Conservation (phyloP, 129 eudicot species). For the Pittosporum tobira region DNA sequence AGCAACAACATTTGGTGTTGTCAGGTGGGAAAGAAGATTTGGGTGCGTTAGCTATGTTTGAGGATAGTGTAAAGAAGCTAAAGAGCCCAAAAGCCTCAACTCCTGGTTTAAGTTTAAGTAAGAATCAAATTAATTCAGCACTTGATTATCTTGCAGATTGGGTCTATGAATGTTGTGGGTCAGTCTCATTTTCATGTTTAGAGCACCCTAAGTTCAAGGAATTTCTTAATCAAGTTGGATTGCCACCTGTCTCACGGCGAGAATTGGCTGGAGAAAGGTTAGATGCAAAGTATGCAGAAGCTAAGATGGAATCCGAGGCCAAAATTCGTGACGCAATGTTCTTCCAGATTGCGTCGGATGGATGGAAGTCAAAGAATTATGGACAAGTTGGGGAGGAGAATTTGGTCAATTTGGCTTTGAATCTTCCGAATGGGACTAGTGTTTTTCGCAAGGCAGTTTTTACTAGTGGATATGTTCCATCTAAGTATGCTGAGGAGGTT, state of each 20-base stretch:
- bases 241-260: constrained; percentile 46
- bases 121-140: constrained; percentile 65
- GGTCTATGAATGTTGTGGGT: constrained; percentile 83
- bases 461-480: constrained; percentile 65
- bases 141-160: constrained; percentile 67
- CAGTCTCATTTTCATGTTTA: constrained; percentile 64
- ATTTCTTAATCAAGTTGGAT: constrained; percentile 68
- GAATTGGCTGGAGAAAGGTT: constrained; percentile 64
- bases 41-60: constrained; percentile 79
- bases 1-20: constrained; percentile 39
- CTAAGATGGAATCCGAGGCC: constrained; percentile 57
- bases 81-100: constrained; percentile 72
- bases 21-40: constrained; percentile 91
- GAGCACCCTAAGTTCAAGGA: constrained; percentile 81
- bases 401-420: constrained; percentile 66
- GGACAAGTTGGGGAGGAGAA: constrained; percentile 48
- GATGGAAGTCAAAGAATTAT: constrained; percentile 53
- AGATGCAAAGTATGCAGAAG: constrained; percentile 61
- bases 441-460: constrained; percentile 70
- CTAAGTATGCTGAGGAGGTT: constrained; percentile 80
- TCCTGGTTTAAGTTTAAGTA: constrained; percentile 58
- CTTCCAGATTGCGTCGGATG: constrained; percentile 71
- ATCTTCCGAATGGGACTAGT: constrained; percentile 89
- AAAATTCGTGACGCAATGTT: constrained; percentile 82
- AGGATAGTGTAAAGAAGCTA: constrained; percentile 84